A percentile compares a stretch with the other conserved stretches of the same genome.
phyloP scores from a whole-genome alignment of 2,329 filamentous ascomycete species.

The Diaporthe sp. region DNA sequence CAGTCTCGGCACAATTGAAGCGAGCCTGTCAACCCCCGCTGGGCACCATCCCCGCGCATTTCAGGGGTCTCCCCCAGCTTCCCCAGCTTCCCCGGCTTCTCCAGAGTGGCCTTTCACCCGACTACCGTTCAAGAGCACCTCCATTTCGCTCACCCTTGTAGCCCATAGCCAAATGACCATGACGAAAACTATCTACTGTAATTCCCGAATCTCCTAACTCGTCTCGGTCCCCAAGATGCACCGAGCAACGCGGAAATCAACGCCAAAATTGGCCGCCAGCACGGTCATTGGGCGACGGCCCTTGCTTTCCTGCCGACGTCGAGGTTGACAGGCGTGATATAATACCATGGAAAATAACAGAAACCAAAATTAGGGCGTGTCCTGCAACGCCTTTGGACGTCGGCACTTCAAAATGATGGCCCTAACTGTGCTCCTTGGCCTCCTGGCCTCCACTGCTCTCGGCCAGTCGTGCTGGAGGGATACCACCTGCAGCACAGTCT shows the following conservation, averaged over 20 bases:
- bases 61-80: conserved; percentile 27
- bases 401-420: conserved; percentile 19
- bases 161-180: neutral
- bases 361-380: neutral
- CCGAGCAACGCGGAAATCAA: conserved; percentile 28
- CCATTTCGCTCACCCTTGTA: neutral
- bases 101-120: neutral
- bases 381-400: neutral
- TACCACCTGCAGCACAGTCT: conserved; percentile 65
- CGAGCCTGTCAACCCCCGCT: conserved; percentile 13
- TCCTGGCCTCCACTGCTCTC: conserved; percentile 48
- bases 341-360: neutral
- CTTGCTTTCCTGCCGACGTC: neutral
- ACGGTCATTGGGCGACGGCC: conserved; percentile 29
- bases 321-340: neutral
- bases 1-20: conserved; percentile 24
- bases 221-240: conserved; percentile 40
- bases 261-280: neutral
- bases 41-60: conserved; percentile 1
- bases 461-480: conserved; percentile 66
- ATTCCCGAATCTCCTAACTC: conserved; percentile 24
- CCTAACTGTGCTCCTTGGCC: conserved; percentile 29
- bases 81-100: neutral
- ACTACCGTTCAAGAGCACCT: neutral
- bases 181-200: neutral